phyloP scores from a whole-genome alignment of 345 rosid species.

The Crucihimalaya himalaica region DNA sequence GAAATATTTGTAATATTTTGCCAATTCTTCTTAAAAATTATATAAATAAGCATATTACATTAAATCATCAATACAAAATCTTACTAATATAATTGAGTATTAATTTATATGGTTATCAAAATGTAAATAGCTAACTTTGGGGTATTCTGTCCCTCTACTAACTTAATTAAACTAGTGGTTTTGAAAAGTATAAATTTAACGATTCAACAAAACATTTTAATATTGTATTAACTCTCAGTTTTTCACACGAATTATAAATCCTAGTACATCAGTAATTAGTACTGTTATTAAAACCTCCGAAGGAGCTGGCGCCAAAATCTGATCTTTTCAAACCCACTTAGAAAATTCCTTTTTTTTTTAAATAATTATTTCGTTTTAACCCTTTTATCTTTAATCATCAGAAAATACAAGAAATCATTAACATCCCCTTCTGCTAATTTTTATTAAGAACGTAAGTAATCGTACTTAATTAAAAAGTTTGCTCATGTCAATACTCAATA shows the following conservation, averaged over 20 bases:
- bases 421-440: neutral
- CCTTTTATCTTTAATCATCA: no score
- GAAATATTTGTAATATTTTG: neutral
- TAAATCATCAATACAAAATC: neutral
- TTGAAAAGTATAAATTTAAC: neutral
- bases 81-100: neutral
- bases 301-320: constrained; percentile 71
- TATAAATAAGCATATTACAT: no score
- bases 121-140: neutral
- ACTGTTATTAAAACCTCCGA: constrained; percentile 44
- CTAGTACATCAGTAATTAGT: neutral
- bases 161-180: neutral
- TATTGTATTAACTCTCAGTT: neutral
- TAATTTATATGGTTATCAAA: neutral
- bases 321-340: constrained; percentile 49
- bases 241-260: neutral
- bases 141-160: neutral
- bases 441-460: neutral
- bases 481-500: constrained; percentile 3
- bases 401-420: neutral
- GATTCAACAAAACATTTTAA: neutral
- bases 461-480: neutral
- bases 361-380: no score
- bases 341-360: neutral
- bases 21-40: neutral